Percentiles rank a stretch among this genome's conserved stretches.
Evolutionary conservation across 331 rosid genomes (phyloP).

Genomic region (Quercus tomentella): DNA sequence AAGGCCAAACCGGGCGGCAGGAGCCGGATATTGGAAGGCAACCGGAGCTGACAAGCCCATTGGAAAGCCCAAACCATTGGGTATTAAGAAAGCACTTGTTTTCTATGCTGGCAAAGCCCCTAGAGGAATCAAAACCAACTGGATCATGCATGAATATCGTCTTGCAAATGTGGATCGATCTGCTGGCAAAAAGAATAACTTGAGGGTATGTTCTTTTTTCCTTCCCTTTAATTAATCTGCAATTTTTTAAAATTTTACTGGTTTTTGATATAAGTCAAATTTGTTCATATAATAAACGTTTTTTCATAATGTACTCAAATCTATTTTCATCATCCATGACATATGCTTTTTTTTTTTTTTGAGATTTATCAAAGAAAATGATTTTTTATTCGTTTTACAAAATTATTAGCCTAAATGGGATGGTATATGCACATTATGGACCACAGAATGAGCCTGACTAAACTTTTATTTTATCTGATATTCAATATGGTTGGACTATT

Average conservation of each 20-base stretch:
- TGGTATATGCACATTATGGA: too few species aligned
- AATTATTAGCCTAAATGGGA: too few species aligned
- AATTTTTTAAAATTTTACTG: too few species aligned
- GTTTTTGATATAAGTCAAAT: too few species aligned
- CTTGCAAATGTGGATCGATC: conserved; percentile 87
- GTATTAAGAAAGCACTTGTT: conserved; percentile 82
- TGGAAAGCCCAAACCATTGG: conserved; percentile 67
- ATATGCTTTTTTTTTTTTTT: too few species aligned
- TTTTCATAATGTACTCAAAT: too few species aligned
- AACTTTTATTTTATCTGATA: neutral
- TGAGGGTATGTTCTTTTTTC: conserved; percentile 42
- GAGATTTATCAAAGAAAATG: neutral
- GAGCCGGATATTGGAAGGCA: conserved; percentile 87
- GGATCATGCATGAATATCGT: conserved; percentile 97
- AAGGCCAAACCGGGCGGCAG: conserved; percentile 86
- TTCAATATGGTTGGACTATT: too few species aligned
- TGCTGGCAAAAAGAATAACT: conserved; percentile 55
- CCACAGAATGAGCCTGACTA: too few species aligned
- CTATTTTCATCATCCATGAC: too few species aligned
- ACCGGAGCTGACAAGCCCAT: conserved; percentile 93
- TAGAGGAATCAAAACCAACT: conserved; percentile 68
- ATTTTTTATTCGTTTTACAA: too few species aligned
- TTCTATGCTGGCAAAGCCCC: conserved; percentile 95
- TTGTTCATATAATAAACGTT: neutral
- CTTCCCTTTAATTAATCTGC: too few species aligned